phyloP scores from a whole-genome alignment of 2,329 filamentous ascomycete species.

The Chaetomiaceae sp. region DNA sequence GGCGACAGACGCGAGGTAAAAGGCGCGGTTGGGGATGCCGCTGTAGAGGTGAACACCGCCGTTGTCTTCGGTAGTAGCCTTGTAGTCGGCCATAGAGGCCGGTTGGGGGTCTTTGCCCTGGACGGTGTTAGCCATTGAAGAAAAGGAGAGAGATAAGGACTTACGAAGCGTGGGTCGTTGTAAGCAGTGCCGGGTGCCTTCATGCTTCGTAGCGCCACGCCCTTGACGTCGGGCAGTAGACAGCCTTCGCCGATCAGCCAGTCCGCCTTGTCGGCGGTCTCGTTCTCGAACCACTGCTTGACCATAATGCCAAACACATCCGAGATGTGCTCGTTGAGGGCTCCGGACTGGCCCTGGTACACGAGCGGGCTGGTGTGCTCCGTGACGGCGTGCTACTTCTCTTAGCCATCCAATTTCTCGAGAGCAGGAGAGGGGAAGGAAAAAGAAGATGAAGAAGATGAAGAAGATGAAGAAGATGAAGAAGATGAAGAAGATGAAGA shows the following conservation, averaged over 20 bases:
- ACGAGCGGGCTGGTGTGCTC: slow-evolving; percentile 47
- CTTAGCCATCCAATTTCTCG: no score
- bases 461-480: no score
- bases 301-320: slow-evolving; percentile 56
- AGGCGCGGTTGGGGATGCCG: slow-evolving; percentile 55
- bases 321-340: slow-evolving; percentile 53
- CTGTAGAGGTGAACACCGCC: slow-evolving; percentile 54
- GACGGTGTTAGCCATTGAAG: no score
- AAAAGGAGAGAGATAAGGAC: slow-evolving; percentile 19
- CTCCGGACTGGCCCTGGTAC: slow-evolving; percentile 49
- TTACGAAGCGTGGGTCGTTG: slow-evolving; percentile 46
- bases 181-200: slow-evolving; percentile 51
- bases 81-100: slow-evolving; percentile 1
- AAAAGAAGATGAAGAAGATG: no score
- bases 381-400: slow-evolving; percentile 48
- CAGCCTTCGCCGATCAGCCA: slow-evolving; percentile 54
- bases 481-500: no score
- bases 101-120: slow-evolving; percentile 4
- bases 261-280: slow-evolving; percentile 43
- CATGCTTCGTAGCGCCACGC: slow-evolving; percentile 50
- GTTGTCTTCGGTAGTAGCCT: slow-evolving; percentile 40
- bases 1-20: slow-evolving; percentile 44
- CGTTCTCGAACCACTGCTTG: slow-evolving; percentile 48
- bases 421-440: no score
- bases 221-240: slow-evolving; percentile 47